Evolutionary conservation across 2,329 filamentous ascomycete genomes (phyloP).

Genomic region (Fusarium buharicum): DNA sequence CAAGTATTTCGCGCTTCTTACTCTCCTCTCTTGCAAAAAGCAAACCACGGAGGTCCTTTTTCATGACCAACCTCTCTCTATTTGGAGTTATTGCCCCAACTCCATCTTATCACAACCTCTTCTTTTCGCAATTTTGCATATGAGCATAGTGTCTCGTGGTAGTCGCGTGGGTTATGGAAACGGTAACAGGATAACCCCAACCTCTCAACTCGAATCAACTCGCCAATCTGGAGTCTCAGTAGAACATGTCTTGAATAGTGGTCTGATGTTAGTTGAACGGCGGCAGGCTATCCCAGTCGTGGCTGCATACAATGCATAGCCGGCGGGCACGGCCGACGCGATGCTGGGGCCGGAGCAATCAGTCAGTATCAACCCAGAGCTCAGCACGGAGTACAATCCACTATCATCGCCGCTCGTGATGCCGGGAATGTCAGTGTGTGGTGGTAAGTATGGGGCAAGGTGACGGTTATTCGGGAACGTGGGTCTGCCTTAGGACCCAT

Average conservation of each 20-base stretch:
- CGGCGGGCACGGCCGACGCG: slow-evolving; percentile 30
- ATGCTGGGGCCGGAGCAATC: slow-evolving; percentile 19
- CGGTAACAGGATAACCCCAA: neutral
- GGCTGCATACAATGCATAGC: slow-evolving; percentile 41
- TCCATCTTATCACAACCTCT: neutral
- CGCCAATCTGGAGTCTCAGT: slow-evolving; percentile 9
- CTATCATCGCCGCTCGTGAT: slow-evolving; percentile 20
- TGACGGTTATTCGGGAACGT: slow-evolving; percentile 29
- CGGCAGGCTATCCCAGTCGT: slow-evolving; percentile 39
- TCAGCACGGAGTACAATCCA: slow-evolving; percentile 41
- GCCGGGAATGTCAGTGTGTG: slow-evolving; percentile 27
- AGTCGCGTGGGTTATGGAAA: neutral
- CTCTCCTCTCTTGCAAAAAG: slow-evolving; percentile 38
- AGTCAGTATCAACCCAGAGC: slow-evolving; percentile 33
- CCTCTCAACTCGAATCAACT: neutral
- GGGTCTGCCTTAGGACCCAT: slow-evolving; percentile 22
- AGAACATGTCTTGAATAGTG: slow-evolving; percentile 30
- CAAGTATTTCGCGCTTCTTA: slow-evolving; percentile 44
- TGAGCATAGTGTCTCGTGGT: neutral
- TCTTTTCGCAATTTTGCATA: neutral
- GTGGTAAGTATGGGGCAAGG: slow-evolving; percentile 20
- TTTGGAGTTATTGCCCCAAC: slow-evolving; percentile 1
- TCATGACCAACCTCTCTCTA: slow-evolving; percentile 7
- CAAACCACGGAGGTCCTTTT: slow-evolving; percentile 28
- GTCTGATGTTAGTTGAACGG: slow-evolving; percentile 41